Evolutionary conservation across 768 basidiomycete genomes (phyloP).

Genomic region (Daedaleopsis nitida): DNA sequence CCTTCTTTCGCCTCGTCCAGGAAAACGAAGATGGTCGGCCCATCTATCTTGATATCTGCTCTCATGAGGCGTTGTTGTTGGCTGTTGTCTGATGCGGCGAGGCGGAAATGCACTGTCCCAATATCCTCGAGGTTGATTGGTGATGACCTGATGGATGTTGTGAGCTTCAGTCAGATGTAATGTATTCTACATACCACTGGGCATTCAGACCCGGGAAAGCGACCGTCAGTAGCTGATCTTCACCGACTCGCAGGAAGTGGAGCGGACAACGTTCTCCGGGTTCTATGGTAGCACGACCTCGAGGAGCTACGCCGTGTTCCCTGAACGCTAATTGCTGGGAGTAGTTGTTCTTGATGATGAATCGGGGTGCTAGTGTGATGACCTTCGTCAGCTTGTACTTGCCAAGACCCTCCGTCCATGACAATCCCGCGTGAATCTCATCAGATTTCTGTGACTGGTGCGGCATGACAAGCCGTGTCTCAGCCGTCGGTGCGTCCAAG

Average conservation of each 20-base stretch:
- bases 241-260: slow-evolving; percentile 62
- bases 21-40: slow-evolving; percentile 87
- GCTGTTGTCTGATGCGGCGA: slow-evolving; percentile 46
- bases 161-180: background rate
- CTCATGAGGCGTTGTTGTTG: slow-evolving; percentile 57
- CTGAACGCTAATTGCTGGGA: slow-evolving; percentile 72
- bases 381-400: slow-evolving; percentile 97
- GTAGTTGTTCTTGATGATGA: slow-evolving; percentile 84
- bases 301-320: slow-evolving; percentile 76
- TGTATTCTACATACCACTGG: slow-evolving; percentile 59
- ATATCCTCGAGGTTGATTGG: slow-evolving; percentile 93
- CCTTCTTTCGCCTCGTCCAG: slow-evolving; percentile 63
- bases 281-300: slow-evolving; percentile 59
- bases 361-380: slow-evolving; percentile 88
- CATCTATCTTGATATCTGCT: slow-evolving; percentile 80
- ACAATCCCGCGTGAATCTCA: slow-evolving; percentile 81
- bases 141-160: slow-evolving; percentile 65
- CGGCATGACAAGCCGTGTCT: slow-evolving; percentile 75
- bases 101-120: slow-evolving; percentile 76
- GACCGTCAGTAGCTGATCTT: slow-evolving; percentile 77
- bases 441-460: slow-evolving; percentile 63
- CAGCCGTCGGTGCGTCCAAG: slow-evolving; percentile 91
- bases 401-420: slow-evolving; percentile 92
- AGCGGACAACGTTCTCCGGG: slow-evolving; percentile 73
- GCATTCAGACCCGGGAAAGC: slow-evolving; percentile 86